Evolutionary conservation across 768 basidiomycete species (phyloP).

Genomic region (Podaxis sp.): DNA sequence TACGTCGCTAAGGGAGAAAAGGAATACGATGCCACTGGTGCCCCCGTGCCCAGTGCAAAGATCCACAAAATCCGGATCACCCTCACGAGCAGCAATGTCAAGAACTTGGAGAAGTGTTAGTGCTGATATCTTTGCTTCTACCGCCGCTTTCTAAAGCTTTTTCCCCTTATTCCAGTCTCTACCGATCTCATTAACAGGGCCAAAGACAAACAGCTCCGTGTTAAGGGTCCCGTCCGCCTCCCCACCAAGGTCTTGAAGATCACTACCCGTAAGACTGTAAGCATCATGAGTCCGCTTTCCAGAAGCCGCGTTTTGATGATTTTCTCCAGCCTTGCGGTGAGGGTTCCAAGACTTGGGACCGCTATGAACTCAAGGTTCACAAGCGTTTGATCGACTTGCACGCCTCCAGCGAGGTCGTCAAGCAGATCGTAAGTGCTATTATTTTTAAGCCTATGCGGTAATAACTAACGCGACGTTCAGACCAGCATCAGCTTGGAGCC

Average conservation of each 20-base stretch:
- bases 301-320: neutral
- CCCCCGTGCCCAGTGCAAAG: constrained; percentile 82
- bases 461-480: constrained; percentile 38
- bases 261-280: constrained; percentile 97
- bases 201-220: constrained; percentile 99
- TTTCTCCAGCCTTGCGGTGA: constrained; percentile 91
- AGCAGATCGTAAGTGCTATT: constrained; percentile 85
- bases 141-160: neutral
- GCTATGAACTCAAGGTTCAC: constrained; percentile 99
- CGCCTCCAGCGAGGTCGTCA: constrained; percentile 98
- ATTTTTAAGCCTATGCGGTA: neutral
- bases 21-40: constrained; percentile 94
- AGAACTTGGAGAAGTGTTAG: constrained; percentile 96
- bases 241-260: constrained; percentile 99
- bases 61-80: constrained; percentile 99
- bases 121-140: neutral
- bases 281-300: constrained; percentile 27
- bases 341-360: constrained; percentile 99
- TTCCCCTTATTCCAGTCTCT: constrained; percentile 68
- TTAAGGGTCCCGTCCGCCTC: constrained; percentile 98
- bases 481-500: constrained; percentile 99
- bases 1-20: constrained; percentile 99
- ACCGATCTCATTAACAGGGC: constrained; percentile 96
- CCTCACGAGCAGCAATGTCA: constrained; percentile 95
- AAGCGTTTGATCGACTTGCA: constrained; percentile 99